These are phyloP conservation scores for Ogataea nonfermentans DNA, from an alignment of 805 yeast species.

Conservation along the genomic window DNA sequence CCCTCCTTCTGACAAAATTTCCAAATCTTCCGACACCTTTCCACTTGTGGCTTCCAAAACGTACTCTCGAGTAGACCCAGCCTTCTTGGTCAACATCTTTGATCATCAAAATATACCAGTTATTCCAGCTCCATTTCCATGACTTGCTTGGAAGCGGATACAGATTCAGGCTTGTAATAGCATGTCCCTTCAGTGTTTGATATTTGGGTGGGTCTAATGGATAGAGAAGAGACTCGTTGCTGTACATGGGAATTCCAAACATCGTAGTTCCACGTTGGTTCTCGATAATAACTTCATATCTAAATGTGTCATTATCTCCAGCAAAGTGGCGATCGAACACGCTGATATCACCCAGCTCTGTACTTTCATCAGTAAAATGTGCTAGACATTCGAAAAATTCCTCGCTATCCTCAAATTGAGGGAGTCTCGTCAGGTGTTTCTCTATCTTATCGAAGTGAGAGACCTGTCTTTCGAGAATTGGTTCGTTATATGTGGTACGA, in stretches of 20 bases:
- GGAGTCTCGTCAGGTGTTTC: constrained; percentile 27
- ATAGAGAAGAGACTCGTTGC: constrained; percentile 45
- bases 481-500: neutral
- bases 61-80: constrained; percentile 47
- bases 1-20: constrained; percentile 47
- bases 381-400: constrained; percentile 29
- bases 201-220: constrained; percentile 50
- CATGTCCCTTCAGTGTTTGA: constrained; percentile 43
- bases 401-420: constrained; percentile 30
- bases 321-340: constrained; percentile 9
- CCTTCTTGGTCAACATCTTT: constrained; percentile 59
- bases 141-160: constrained; percentile 48
- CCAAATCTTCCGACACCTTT: constrained; percentile 50
- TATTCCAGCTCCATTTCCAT: constrained; percentile 58
- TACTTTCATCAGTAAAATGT: constrained; percentile 17
- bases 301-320: constrained; percentile 3
- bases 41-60: constrained; percentile 46
- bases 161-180: constrained; percentile 30
- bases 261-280: constrained; percentile 54
- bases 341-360: constrained; percentile 11
- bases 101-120: constrained; percentile 53
- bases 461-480: constrained; percentile 17
- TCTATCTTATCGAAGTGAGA: constrained; percentile 29
- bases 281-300: constrained; percentile 46
- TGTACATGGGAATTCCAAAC: constrained; percentile 51